Conservation (phyloP, 129 eudicot genomes). For the Tagetes patula region DNA sequence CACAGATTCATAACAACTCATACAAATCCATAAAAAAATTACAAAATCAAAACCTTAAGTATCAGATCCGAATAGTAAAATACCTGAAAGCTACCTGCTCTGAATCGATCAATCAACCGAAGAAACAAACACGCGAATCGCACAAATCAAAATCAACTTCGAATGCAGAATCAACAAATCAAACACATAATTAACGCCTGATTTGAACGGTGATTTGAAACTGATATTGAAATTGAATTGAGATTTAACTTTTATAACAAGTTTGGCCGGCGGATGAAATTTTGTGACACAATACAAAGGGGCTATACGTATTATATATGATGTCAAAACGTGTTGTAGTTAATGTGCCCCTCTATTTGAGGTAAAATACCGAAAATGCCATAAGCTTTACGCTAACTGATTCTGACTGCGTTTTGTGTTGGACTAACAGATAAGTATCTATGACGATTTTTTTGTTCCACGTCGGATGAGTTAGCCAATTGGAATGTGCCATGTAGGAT, state of each 20-base stretch:
- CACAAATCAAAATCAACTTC: conserved; percentile 19
- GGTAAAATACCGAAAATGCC: conserved; percentile 45
- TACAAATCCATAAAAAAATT: no score
- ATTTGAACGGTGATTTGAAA: conserved; percentile 6
- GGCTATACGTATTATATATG: conserved; percentile 18
- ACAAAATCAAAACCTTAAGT: conserved; percentile 9
- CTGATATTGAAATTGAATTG: background rate
- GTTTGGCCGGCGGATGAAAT: conserved; percentile 61
- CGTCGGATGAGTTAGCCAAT: conserved; percentile 28
- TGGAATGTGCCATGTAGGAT: background rate
- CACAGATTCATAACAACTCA: conserved; percentile 5
- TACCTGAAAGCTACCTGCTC: conserved; percentile 24
- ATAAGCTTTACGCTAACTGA: conserved; percentile 32
- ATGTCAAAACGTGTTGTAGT: background rate
- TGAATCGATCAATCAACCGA: conserved; percentile 29
- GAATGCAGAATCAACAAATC: conserved; percentile 22
- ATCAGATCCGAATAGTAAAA: conserved; percentile 40
- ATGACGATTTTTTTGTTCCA: conserved; percentile 42
- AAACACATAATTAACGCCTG: conserved; percentile 17
- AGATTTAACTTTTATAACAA: background rate
- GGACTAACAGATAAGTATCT: conserved; percentile 32
- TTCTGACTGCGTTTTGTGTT: conserved; percentile 24
- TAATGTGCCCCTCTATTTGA: conserved; percentile 23
- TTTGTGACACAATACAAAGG: conserved; percentile 4
- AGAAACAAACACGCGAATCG: conserved; percentile 14